Base-by-base conservation (phyloP, 148 eudicot species). In the Spergularia bocconei region DNA sequence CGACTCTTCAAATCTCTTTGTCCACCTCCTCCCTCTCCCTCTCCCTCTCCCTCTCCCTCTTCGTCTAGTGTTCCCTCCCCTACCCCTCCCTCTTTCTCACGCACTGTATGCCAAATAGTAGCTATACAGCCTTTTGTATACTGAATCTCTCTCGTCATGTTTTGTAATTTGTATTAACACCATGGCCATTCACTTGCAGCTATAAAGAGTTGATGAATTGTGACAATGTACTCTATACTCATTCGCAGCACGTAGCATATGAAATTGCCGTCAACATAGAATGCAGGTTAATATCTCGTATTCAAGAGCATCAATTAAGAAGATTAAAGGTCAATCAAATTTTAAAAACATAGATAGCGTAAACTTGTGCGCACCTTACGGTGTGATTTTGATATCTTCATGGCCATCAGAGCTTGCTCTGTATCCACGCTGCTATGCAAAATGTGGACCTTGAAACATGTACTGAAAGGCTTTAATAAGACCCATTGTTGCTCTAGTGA, bases 341-440 rank as follows among this genome's bases (percentile, higher is more conserved):
- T 44, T 55, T 20, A 50, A 54, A 36, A 71, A 72, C 8, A 70
- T 21, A 74, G 41, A 61, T 6, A 41, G 17, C 23, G 72, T 50
- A 59, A 48, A 71, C 23, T 59, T 10, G 59, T 70, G 77, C 19
- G 86, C 72, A 91, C 98, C 93, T 94, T 94, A 56, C 98, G 89
- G 81, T 84, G 96, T 69, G 93, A 88, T 82, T 83, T 89, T 67
- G 84, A 91, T 72, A 94, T 91, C 81, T 80, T 86, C 98, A 94
- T 91, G 52, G 98, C 88, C 82, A 70, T 80, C 60, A 94, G 85
- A 76, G 98, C 98, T 83, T 90, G 91, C 62, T 87, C 90, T 23
- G 90, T 92, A 66, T 94, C 98, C 63, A 94, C 83, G 81, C 97
- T 90, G 76, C 97, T 78, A 81, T 94, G 98, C 69, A 94, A 80